These are phyloP conservation scores for Malus hybrid DNA, from an alignment of 331 rosid genomes.

Conservation along the genomic window DNA sequence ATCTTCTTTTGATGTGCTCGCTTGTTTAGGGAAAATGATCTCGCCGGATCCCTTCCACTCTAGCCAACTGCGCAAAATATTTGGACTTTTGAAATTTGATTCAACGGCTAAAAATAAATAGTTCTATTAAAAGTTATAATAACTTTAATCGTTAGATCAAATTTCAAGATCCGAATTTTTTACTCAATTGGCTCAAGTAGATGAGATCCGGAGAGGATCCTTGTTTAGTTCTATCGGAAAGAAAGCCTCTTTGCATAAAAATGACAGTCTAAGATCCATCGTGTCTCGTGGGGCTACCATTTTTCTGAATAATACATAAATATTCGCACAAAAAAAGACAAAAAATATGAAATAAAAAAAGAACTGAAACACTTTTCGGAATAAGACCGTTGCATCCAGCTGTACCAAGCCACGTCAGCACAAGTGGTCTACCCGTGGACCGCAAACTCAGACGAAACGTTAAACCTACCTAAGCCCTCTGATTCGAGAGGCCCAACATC, in stretches of 20 bases:
- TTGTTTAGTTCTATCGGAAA: too few species aligned
- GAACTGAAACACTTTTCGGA: neutral
- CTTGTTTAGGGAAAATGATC: too few species aligned
- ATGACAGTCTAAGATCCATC: neutral
- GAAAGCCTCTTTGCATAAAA: neutral
- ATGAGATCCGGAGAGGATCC: too few species aligned
- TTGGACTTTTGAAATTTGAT: too few species aligned
- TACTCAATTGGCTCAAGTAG: too few species aligned
- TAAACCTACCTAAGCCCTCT: neutral
- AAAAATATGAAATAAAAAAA: neutral
- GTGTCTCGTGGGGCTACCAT: neutral
- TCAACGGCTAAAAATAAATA: too few species aligned
- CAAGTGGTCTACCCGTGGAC: constrained; percentile 12
- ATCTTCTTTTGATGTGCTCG: too few species aligned
- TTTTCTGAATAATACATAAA: neutral
- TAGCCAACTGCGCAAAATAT: too few species aligned
- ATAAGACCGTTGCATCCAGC: constrained; percentile 35
- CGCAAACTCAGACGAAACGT: neutral
- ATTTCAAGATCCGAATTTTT: too few species aligned
- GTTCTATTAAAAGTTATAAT: too few species aligned
- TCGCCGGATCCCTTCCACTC: too few species aligned
- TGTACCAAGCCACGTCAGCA: constrained; percentile 23
- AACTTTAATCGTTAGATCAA: too few species aligned
- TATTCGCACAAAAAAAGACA: neutral
- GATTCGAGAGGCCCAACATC: constrained; percentile 1